Conservation (phyloP, 768 basidiomycete genomes). For the Boletellus sp. region DNA sequence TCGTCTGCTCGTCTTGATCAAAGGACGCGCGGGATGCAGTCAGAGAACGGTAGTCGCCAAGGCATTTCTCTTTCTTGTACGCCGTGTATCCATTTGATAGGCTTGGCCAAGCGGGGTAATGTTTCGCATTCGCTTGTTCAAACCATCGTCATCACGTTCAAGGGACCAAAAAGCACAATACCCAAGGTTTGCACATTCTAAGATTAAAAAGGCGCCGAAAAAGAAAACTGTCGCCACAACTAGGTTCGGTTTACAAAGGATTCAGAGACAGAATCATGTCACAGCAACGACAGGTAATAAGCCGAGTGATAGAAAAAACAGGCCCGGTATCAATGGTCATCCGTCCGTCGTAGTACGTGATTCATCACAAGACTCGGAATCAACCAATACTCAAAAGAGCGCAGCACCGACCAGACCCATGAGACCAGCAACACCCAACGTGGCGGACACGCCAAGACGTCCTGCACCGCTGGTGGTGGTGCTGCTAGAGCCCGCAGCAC, state of each 20-base stretch:
- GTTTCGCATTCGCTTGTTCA: too few relatives aligned
- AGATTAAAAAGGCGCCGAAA: too few relatives aligned
- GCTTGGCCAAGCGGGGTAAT: too few relatives aligned
- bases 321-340: slow-evolving; percentile 6
- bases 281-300: slow-evolving; percentile 14
- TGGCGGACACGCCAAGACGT: slow-evolving; percentile 27
- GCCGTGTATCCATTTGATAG: too few relatives aligned
- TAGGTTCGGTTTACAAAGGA: slow-evolving; percentile 17
- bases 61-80: too few relatives aligned
- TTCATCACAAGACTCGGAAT: slow-evolving; percentile 4
- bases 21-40: too few relatives aligned
- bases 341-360: slow-evolving; percentile 11
- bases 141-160: too few relatives aligned
- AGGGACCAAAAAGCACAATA: too few relatives aligned
- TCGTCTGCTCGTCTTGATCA: too few relatives aligned
- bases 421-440: slow-evolving; percentile 45
- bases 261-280: slow-evolving; percentile 4
- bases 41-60: too few relatives aligned
- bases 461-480: slow-evolving; percentile 32
- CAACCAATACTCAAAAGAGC: slow-evolving; percentile 36
- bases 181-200: too few relatives aligned
- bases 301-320: slow-evolving; percentile 14
- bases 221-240: too few relatives aligned
- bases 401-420: slow-evolving; percentile 51
- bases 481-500: slow-evolving; percentile 19